phyloP scores from a whole-genome alignment of 495 filamentous ascomycete species.

The Penicillium samsonianum region DNA sequence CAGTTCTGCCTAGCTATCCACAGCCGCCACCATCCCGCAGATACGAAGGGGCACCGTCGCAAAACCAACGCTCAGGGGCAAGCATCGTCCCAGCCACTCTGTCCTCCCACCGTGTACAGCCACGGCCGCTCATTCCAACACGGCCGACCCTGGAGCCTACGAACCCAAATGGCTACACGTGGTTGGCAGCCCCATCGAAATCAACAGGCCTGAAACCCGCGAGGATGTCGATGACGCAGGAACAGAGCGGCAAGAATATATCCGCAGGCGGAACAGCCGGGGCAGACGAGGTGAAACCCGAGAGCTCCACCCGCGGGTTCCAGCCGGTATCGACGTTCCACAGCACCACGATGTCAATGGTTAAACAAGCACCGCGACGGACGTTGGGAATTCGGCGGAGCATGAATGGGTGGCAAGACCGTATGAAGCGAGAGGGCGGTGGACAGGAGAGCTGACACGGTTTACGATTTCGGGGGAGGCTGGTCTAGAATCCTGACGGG shows the following conservation, averaged over 20 bases:
- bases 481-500: conserved; percentile 19
- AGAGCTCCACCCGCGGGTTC: conserved; percentile 24
- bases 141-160: conserved; percentile 42
- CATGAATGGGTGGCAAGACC: conserved; percentile 57
- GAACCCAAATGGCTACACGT: conserved; percentile 44
- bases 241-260: conserved; percentile 12
- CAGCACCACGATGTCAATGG: conserved; percentile 52
- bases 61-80: conserved; percentile 5
- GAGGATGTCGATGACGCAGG: conserved; percentile 20
- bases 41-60: conserved; percentile 16
- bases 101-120: conserved; percentile 41
- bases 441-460: conserved; percentile 19
- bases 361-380: conserved; percentile 40
- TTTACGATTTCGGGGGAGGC: conserved; percentile 5
- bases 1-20: conserved; percentile 17
- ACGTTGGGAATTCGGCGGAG: conserved; percentile 61
- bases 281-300: conserved; percentile 29
- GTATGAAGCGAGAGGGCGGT: conserved; percentile 44
- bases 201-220: conserved; percentile 27
- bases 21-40: conserved; percentile 15
- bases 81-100: conserved; percentile 28
- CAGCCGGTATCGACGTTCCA: conserved; percentile 51
- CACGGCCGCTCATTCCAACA: conserved; percentile 37
- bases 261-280: conserved; percentile 15
- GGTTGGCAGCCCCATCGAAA: conserved; percentile 36